Evolutionary conservation across 2,329 filamentous ascomycete species (phyloP).

Genomic region (Penicillium brasilianum): DNA sequence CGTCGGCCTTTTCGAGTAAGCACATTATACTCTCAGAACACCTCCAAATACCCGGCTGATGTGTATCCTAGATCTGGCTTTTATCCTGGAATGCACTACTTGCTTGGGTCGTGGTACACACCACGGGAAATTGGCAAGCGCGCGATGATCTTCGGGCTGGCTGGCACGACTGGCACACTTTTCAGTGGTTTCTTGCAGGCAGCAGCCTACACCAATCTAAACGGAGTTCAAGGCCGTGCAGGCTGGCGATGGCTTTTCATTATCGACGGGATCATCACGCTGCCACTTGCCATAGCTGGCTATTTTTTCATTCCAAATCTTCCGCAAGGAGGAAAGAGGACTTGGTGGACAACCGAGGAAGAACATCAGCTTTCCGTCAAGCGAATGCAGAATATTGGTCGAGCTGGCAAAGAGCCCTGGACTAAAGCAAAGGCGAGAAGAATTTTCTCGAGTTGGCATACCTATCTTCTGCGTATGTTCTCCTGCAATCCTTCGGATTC

Average conservation of each 20-base stretch:
- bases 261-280: slow-evolving; percentile 34
- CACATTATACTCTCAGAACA: background rate
- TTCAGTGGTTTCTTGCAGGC: slow-evolving; percentile 30
- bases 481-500: background rate
- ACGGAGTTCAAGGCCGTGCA: slow-evolving; percentile 29
- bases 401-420: background rate
- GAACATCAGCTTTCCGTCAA: background rate
- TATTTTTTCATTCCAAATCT: slow-evolving; percentile 19
- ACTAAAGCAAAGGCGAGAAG: background rate
- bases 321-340: background rate
- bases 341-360: background rate
- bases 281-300: slow-evolving; percentile 32
- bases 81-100: slow-evolving; percentile 33
- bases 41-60: background rate
- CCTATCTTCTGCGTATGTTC: background rate
- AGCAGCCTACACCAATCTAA: slow-evolving; percentile 23
- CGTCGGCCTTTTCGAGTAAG: background rate
- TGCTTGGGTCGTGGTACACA: slow-evolving; percentile 36
- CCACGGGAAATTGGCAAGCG: slow-evolving; percentile 33
- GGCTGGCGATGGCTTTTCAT: slow-evolving; percentile 39
- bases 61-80: slow-evolving; percentile 24
- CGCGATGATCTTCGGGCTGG: slow-evolving; percentile 32
- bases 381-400: background rate
- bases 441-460: slow-evolving; percentile 2
- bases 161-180: slow-evolving; percentile 26